Evolutionary conservation across 495 filamentous ascomycete genomes (phyloP), one percentile per base, ranked within the genome.

Genomic region (Hypoxylon fragiforme): DNA sequence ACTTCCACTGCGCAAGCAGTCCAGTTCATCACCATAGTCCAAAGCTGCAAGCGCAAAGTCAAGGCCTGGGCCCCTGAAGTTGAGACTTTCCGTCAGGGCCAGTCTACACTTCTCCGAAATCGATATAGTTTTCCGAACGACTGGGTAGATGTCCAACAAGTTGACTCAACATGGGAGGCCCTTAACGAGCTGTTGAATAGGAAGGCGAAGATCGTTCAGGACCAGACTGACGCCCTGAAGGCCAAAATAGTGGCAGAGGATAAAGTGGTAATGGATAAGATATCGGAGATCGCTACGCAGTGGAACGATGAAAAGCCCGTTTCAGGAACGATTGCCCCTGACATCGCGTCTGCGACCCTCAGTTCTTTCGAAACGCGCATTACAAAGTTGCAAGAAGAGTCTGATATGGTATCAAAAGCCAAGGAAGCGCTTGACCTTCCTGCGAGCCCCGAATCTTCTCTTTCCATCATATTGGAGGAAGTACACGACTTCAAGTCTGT

Each of bases 401-500:
- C 85, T 38, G 86, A 92, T 47, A 96, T 96, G 89, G 91, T 99
- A 7, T 85, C 88, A 12, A 95, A 89, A 67, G 94, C 95, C 3
- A 97, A 96, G 66, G 94, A 99, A 65, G 95, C 95, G 0, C 81
- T 99, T 21, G 92, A 97, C 69, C 78, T 99, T 42, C 88, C 92
- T 7, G 80, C 85, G 2, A 87, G 81, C 40, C 73, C 85, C 0
- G 89, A 96, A 49, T 89, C 87, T 20, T 83, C 85, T 7, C 81
- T 99, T 14, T 78, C 81, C 6, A 79, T 85, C 11, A 87, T 97
- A 21, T 77, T 97, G 7, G 94, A 99, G 62, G 94, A 99, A 63
- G 94, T 99, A 1, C 94, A 96, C 36, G 94, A 99, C 69, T 99
- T 97, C 76, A 94, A 92, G 75, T 95, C 92, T 8, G 95, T 99